A percentile compares a stretch with the other conserved stretches of the same genome.
These are phyloP conservation scores for Boletellus ananas DNA, from an alignment of 768 basidiomycete species.

Conservation along the genomic window DNA sequence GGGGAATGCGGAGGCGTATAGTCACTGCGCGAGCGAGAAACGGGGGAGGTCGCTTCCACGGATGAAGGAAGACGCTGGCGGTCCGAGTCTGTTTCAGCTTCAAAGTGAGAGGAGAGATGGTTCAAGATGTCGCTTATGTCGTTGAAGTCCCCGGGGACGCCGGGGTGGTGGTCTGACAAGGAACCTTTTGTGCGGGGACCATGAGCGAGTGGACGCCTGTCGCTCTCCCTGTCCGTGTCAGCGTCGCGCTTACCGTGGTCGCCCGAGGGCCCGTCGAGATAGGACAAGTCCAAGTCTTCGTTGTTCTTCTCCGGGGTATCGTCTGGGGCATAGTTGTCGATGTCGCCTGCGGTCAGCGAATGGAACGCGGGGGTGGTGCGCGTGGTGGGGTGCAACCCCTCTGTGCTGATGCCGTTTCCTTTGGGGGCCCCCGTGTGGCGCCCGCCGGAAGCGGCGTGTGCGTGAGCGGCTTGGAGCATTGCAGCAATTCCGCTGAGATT, in stretches of 20 bases:
- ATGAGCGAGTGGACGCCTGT: constrained; percentile 32
- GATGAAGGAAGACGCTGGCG: constrained; percentile 39
- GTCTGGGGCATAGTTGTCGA: constrained; percentile 20
- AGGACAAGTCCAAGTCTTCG: constrained; percentile 55
- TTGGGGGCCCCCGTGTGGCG: constrained; percentile 45
- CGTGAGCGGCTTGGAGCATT: constrained; percentile 74
- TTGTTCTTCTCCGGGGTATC: constrained; percentile 33
- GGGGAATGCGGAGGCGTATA: constrained; percentile 22
- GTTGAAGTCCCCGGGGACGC: constrained; percentile 56
- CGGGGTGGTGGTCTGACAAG: constrained; percentile 42
- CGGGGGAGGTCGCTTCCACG: constrained; percentile 24
- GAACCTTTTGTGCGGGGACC: constrained; percentile 26
- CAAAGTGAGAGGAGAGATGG: constrained; percentile 69
- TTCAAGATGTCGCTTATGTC: constrained; percentile 76
- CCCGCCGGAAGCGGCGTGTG: constrained; percentile 49
- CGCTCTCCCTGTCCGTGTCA: constrained; percentile 43
- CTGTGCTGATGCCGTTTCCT: constrained; percentile 42
- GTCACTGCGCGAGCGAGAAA: constrained; percentile 28
- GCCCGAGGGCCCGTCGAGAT: constrained; percentile 37
- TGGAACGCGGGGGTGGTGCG: constrained; percentile 76
- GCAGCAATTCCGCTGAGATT: constrained; percentile 69
- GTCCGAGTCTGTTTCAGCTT: constrained; percentile 47
- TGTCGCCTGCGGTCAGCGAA: constrained; percentile 58
- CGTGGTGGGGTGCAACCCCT: constrained; percentile 50
- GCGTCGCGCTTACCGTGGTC: constrained; percentile 10